A percentile compares a stretch with the other conserved stretches of the same genome.
These are phyloP conservation scores for Nidularia sp. DNA, from an alignment of 768 basidiomycete genomes.

Conservation along the genomic window DNA sequence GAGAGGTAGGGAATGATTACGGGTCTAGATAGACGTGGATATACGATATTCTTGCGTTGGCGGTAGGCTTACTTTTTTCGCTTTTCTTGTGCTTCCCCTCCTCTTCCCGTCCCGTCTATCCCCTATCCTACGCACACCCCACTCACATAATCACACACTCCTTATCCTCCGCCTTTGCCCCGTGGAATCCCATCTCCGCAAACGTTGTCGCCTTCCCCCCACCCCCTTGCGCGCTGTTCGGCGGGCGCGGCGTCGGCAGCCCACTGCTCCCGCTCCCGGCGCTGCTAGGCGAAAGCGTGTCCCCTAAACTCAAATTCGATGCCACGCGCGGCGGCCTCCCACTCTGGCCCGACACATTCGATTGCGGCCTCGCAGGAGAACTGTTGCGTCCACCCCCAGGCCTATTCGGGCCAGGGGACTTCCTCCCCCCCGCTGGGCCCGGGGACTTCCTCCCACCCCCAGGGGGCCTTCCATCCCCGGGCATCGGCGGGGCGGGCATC, in stretches of 20 bases:
- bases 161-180: slow-evolving; percentile 72
- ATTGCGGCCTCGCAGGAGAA: no score
- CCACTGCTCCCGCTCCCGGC: slow-evolving; percentile 4
- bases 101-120: no score
- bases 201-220: slow-evolving; percentile 57
- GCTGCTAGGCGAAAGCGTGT: not conserved
- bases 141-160: slow-evolving; percentile 85
- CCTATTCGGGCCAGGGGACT: slow-evolving; percentile 6
- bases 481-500: not conserved
- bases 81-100: no score
- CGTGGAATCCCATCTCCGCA: slow-evolving; percentile 90
- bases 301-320: no score
- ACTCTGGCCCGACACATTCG: no score
- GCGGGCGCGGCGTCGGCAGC: slow-evolving; percentile 4
- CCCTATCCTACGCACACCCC: not conserved
- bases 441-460: slow-evolving; percentile 1
- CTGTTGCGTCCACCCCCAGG: not conserved
- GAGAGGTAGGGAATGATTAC: no score
- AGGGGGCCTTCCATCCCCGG: not conserved
- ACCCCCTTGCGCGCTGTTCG: slow-evolving; percentile 24
- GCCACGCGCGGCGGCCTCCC: no score
- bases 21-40: no score
- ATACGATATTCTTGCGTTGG: no score
- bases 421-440: slow-evolving; percentile 4
- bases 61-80: no score